These are phyloP conservation scores for Phytophthora pseudosyringae DNA, from an alignment of 352 stramenopile species.

Conservation along the genomic window DNA sequence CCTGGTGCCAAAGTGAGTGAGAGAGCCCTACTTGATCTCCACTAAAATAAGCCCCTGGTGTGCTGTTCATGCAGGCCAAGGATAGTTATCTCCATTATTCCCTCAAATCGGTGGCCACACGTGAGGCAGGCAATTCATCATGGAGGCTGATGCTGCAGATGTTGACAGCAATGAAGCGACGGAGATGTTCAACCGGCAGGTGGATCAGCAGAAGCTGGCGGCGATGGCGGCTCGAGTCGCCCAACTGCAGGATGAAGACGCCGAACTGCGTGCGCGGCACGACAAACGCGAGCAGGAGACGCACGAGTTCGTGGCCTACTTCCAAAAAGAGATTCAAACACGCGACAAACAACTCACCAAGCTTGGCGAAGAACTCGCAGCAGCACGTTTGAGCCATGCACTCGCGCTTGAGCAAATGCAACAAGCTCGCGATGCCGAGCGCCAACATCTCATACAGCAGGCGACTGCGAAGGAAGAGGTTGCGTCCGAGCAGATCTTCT, in stretches of 20 bases:
- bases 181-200: slow-evolving; percentile 73
- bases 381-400: slow-evolving; percentile 61
- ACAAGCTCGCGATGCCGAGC: slow-evolving; percentile 53
- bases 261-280: slow-evolving; percentile 74
- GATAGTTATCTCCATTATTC: slow-evolving; percentile 15
- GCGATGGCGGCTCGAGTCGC: slow-evolving; percentile 66
- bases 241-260: slow-evolving; percentile 81
- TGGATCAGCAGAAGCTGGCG: slow-evolving; percentile 68
- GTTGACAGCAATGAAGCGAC: slow-evolving; percentile 34
- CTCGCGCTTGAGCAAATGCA: slow-evolving; percentile 63
- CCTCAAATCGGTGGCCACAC: neutral
- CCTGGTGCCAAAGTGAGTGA: too few relatives aligned
- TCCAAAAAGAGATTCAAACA: slow-evolving; percentile 92
- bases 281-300: slow-evolving; percentile 93
- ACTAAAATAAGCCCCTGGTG: slow-evolving; percentile 10
- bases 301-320: slow-evolving; percentile 95
- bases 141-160: slow-evolving; percentile 17
- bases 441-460: slow-evolving; percentile 54
- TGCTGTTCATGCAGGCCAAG: neutral
- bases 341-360: slow-evolving; percentile 77
- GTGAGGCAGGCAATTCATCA: neutral
- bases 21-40: neutral
- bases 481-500: slow-evolving; percentile 60
- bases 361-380: slow-evolving; percentile 85
- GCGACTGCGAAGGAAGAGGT: slow-evolving; percentile 57